Conservation (phyloP, 2,329 filamentous ascomycete species). For the Penicillium sp. region DNA sequence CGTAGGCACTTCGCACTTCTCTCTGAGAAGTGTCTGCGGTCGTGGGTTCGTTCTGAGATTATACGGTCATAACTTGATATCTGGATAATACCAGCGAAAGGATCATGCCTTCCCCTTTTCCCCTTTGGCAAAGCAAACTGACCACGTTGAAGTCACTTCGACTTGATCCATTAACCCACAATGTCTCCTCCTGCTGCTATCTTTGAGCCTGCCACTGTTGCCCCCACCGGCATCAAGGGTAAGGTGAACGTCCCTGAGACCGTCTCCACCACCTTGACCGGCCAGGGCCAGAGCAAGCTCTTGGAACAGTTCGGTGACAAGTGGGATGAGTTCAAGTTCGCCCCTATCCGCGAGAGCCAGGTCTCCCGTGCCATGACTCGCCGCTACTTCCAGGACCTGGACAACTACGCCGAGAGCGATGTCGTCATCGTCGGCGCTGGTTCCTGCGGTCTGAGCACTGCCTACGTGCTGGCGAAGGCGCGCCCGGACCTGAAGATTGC, state of each 20-base stretch:
- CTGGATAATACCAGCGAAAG: constrained; percentile 99
- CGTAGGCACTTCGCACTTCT: constrained; percentile 15
- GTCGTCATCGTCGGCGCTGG: constrained; percentile 90
- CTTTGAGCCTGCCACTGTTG: constrained; percentile 46
- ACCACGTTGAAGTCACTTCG: constrained; percentile 22
- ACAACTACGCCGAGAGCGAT: constrained; percentile 85
- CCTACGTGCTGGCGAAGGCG: constrained; percentile 76
- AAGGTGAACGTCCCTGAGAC: constrained; percentile 47
- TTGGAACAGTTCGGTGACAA: constrained; percentile 65
- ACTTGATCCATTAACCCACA: constrained; percentile 39
- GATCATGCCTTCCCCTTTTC: constrained; percentile 74
- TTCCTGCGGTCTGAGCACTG: constrained; percentile 78
- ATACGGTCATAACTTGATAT: constrained; percentile 91
- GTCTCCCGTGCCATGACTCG: constrained; percentile 91
- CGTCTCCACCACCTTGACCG: constrained; percentile 33
- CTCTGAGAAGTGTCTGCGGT: constrained; percentile 3
- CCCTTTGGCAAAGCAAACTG: constrained; percentile 36
- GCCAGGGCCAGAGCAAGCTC: constrained; percentile 49
- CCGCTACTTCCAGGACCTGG: constrained; percentile 86
- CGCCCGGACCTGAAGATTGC: constrained; percentile 89
- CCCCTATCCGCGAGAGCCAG: constrained; percentile 83
- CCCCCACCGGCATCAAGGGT: constrained; percentile 37
- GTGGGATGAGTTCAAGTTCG: constrained; percentile 78
- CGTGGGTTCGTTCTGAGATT: constrained; percentile 58
- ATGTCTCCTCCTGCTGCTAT: constrained; percentile 78